Evolutionary conservation across 2,329 filamentous ascomycete species (phyloP).

Genomic region (Trichoderma sp.): DNA sequence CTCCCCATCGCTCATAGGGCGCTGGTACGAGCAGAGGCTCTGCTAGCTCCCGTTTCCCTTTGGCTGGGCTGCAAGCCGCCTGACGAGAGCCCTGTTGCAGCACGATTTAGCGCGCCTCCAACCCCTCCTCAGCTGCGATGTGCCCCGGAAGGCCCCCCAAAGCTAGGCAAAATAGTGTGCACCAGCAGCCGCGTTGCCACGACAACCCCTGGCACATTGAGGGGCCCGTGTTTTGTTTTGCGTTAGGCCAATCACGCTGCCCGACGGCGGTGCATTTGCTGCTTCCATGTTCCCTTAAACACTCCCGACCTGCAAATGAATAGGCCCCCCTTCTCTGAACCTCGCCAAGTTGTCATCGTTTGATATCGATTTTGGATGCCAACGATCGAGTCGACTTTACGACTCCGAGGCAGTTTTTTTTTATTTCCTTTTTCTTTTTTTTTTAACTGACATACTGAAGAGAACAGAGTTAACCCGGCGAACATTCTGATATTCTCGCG

Average conservation of each 20-base stretch:
- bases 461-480: conserved; percentile 17
- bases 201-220: conserved; percentile 28
- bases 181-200: conserved; percentile 24
- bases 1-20: background rate
- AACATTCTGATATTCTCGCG: conserved; percentile 19
- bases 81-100: background rate
- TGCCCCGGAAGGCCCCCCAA: conserved; percentile 3
- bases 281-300: conserved; percentile 33
- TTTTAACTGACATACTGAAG: background rate
- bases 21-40: background rate
- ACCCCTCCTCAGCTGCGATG: conserved; percentile 17
- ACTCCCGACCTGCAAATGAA: conserved; percentile 29
- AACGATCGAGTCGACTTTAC: conserved; percentile 23
- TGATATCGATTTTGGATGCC: conserved; percentile 10
- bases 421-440: background rate
- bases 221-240: conserved; percentile 33
- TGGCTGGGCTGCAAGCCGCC: conserved; percentile 8
- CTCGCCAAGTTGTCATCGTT: conserved; percentile 29
- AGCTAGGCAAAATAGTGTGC: conserved; percentile 4
- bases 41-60: background rate
- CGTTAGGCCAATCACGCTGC: conserved; percentile 30
- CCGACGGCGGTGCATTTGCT: conserved; percentile 23
- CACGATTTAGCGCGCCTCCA: conserved; percentile 18
- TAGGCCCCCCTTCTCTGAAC: conserved; percentile 26
- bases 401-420: conserved; percentile 9